A percentile compares a stretch with the other conserved stretches of the same genome.
These are phyloP conservation scores for Pseudogymnoascus sp. DNA, from an alignment of 2,329 filamentous ascomycete species.

Conservation along the genomic window DNA sequence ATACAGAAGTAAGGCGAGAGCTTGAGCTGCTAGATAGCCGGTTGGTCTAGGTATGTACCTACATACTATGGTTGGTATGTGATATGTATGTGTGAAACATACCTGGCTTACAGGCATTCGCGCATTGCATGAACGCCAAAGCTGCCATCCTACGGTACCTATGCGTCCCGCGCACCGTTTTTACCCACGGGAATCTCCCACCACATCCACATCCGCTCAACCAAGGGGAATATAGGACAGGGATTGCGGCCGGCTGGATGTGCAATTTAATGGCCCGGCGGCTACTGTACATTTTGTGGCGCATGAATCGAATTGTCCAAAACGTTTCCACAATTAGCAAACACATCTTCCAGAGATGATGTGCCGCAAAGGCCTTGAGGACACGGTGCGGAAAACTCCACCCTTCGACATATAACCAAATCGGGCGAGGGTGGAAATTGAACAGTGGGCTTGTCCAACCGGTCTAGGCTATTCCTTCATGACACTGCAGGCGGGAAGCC, in stretches of 20 bases:
- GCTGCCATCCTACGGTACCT: background rate
- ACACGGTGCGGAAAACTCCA: background rate
- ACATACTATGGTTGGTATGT: background rate
- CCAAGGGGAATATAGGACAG: background rate
- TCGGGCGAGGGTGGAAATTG: background rate
- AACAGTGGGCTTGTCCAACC: background rate
- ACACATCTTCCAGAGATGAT: background rate
- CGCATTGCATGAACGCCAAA: conserved; percentile 5
- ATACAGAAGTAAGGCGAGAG: background rate
- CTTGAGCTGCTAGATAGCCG: background rate
- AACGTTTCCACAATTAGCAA: background rate
- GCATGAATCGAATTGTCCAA: background rate
- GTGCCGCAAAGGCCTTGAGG: background rate
- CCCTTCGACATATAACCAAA: background rate
- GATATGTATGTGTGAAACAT: conserved; percentile 4
- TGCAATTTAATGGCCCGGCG: background rate
- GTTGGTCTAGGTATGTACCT: background rate
- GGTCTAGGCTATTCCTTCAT: conserved; percentile 7
- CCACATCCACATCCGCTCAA: background rate
- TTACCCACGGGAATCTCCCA: background rate
- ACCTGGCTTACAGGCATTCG: background rate
- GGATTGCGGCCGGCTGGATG: conserved; percentile 1
- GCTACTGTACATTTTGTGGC: background rate
- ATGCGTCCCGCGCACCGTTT: background rate
- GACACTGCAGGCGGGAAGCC: background rate